These are phyloP conservation scores for Oryza glaberrima DNA, from an alignment of 176 grass and related monocot genomes.

Conservation along the genomic window DNA sequence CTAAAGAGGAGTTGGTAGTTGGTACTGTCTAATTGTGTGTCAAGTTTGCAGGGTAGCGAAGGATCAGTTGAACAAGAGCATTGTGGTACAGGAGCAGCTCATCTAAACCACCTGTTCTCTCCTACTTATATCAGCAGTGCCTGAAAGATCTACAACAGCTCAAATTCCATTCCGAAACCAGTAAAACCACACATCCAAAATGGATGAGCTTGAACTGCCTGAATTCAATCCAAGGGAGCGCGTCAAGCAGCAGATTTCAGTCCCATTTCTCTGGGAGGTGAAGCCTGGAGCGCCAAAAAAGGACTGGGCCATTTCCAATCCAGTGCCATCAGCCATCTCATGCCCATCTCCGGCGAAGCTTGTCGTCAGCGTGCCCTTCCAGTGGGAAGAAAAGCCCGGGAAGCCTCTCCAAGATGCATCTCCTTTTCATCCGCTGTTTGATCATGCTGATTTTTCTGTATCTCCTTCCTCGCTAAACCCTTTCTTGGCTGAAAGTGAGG, in stretches of 20 bases:
- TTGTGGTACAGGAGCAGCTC: slow-evolving; percentile 69
- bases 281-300: slow-evolving; percentile 63
- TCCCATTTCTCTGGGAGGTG: slow-evolving; percentile 82
- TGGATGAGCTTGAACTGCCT: slow-evolving; percentile 50
- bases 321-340: slow-evolving; percentile 38
- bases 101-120: slow-evolving; percentile 61
- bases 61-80: slow-evolving; percentile 89
- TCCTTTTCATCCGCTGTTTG: slow-evolving; percentile 11
- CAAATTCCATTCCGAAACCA: slow-evolving; percentile 28
- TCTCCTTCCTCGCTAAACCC: slow-evolving; percentile 64
- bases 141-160: slow-evolving; percentile 23
- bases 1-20: slow-evolving; percentile 51
- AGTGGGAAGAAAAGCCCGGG: slow-evolving; percentile 94
- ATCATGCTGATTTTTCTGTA: slow-evolving; percentile 23
- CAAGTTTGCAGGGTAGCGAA: slow-evolving; percentile 45
- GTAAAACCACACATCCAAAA: slow-evolving; percentile 37
- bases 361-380: slow-evolving; percentile 82
- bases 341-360: slow-evolving; percentile 63
- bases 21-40: slow-evolving; percentile 36
- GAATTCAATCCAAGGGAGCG: slow-evolving; percentile 63
- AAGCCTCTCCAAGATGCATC: slow-evolving; percentile 52
- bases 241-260: slow-evolving; percentile 77
- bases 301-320: slow-evolving; percentile 61
- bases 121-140: slow-evolving; percentile 46
- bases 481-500: slow-evolving; percentile 51